Percentiles rank a stretch among this genome's conserved stretches.
Evolutionary conservation across 352 stramenopile species (phyloP).

Genomic region (Globisporangium nagaii): DNA sequence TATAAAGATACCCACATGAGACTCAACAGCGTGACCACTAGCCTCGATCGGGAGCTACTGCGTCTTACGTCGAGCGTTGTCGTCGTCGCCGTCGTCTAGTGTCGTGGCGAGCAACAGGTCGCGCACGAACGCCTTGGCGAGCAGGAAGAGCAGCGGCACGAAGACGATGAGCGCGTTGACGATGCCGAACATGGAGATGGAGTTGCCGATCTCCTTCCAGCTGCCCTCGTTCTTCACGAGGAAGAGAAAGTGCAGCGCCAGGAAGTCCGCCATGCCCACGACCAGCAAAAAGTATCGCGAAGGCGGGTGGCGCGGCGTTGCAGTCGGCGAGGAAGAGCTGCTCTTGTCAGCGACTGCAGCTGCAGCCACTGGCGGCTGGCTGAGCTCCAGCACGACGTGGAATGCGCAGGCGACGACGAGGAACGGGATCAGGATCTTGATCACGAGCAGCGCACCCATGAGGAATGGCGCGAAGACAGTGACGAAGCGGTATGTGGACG

Average conservation of each 20-base stretch:
- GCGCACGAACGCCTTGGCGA: constrained; percentile 8
- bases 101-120: neutral
- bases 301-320: constrained; percentile 19
- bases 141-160: constrained; percentile 28
- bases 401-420: constrained; percentile 67
- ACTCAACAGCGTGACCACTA: neutral
- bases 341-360: neutral
- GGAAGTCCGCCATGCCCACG: constrained; percentile 70
- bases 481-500: constrained; percentile 79
- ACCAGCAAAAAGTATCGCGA: constrained; percentile 69
- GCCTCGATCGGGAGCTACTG: neutral
- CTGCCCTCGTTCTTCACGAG: constrained; percentile 80
- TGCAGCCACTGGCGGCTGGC: too few species aligned
- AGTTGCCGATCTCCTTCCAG: constrained; percentile 87
- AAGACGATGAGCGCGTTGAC: constrained; percentile 4
- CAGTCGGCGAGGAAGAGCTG: neutral
- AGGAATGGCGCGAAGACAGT: constrained; percentile 81
- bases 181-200: constrained; percentile 10
- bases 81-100: neutral
- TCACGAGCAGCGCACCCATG: constrained; percentile 71
- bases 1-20: neutral
- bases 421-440: constrained; percentile 81
- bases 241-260: constrained; percentile 82
- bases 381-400: constrained; percentile 41
- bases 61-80: neutral